Base-by-base conservation (phyloP, 352 stramenopile genomes). In the Phytophthora palmivora region DNA sequence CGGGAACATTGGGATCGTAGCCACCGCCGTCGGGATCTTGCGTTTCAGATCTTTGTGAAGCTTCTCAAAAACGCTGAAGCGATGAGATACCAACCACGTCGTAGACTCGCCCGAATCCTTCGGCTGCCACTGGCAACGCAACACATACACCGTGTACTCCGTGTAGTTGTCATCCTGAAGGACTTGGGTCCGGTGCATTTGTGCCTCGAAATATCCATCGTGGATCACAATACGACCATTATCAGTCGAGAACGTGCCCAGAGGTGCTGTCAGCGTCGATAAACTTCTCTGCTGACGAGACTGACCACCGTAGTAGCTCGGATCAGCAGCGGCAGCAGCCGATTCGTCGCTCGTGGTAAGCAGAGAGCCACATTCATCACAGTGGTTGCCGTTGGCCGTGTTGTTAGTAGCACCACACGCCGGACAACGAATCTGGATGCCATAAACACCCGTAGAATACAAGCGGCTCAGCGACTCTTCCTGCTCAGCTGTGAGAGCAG, bases 81-180 rank as follows among this genome's bases (percentile, higher is more conserved):
- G 63, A 38, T 76, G 67, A 33, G 67, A 72, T 6, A 72, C 63
- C 24, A 76, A 51, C 67, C 63, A 76, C 19, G 67, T 73, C 21
- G 53, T 72, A 12, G 67, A 57, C 43, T 76, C 67, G 28, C 58
- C 66, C 43, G 57, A 68, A 15, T 72, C 85, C 44, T 87, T 88
- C 2, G 85, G 68, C 57, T 94, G 84, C 85, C 85, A 96, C 58
- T 90, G 70, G 60, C 87, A 96, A 50, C 84, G 84, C 45, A 96
- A 70, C 58, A 96, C 87, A 60, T 96, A 96, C 50, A 94, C 87
- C 24, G 87, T 96, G 74, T 96, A 96, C 57, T 96, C 85, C 33
- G 81, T 84, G 50, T 92, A 96, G 70, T 94, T 96, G 75, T 94
- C 87, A 68, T 96, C 87, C 63, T 96, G 87, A 42, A 96, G 62